Conservation (phyloP, 2,329 filamentous ascomycete genomes). For the Microdochium nivale region DNA sequence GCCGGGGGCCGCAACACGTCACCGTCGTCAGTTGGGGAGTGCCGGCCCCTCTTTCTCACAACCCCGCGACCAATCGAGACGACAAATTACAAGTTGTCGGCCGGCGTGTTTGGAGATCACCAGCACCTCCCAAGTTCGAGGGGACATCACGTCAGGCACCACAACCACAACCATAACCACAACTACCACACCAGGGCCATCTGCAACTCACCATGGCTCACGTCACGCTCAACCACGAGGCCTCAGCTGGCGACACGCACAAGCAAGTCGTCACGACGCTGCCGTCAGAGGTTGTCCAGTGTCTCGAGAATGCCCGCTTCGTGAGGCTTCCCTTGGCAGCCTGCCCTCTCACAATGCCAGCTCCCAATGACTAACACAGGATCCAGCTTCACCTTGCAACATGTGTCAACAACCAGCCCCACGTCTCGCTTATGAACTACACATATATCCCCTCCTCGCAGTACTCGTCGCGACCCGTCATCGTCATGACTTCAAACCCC, state of each 20-base stretch:
- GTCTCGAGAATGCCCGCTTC: conserved; percentile 90
- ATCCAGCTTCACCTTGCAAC: conserved; percentile 88
- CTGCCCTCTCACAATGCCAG: conserved; percentile 2
- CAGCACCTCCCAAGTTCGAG: too few relatives aligned
- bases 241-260: conserved; percentile 65
- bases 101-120: background rate
- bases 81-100: too few relatives aligned
- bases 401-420: conserved; percentile 71
- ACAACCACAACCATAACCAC: conserved; percentile 1
- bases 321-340: conserved; percentile 39
- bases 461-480: conserved; percentile 63
- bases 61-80: background rate
- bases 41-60: conserved; percentile 1
- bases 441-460: conserved; percentile 82
- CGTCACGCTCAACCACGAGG: conserved; percentile 66
- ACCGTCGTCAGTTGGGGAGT: background rate
- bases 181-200: background rate
- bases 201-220: conserved; percentile 40
- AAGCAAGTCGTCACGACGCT: conserved; percentile 61
- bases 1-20: background rate
- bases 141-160: background rate
- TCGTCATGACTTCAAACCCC: conserved; percentile 88
- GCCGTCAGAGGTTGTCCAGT: conserved; percentile 79
- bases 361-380: conserved; percentile 2
- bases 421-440: conserved; percentile 98